Evolutionary conservation across 176 grass and related monocot genomes (phyloP).

Genomic region (Hordeum vulgare): DNA sequence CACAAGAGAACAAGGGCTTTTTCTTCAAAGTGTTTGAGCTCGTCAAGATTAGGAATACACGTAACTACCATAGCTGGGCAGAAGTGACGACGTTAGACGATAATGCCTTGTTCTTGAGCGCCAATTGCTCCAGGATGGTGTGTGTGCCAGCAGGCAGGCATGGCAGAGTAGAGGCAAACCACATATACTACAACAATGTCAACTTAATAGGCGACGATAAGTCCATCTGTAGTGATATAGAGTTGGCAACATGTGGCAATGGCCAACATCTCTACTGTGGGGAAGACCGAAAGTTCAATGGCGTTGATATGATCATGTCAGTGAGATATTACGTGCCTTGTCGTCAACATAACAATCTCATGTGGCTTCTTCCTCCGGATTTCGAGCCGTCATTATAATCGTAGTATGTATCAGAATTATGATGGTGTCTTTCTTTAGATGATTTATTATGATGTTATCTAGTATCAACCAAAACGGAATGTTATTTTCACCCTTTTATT

Average conservation of each 20-base stretch:
- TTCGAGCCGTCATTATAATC: neutral
- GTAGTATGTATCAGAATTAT: neutral
- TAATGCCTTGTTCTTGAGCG: neutral
- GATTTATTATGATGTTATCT: neutral
- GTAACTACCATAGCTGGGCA: neutral
- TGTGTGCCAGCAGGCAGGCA: neutral
- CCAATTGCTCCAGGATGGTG: neutral
- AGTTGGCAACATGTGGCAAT: neutral
- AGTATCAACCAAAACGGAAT: neutral
- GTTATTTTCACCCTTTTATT: neutral
- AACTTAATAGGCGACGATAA: neutral
- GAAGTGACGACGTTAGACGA: neutral
- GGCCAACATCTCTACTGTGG: neutral
- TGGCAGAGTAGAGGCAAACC: neutral
- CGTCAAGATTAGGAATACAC: neutral
- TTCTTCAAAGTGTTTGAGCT: neutral
- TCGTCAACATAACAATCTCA: neutral
- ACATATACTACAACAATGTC: neutral
- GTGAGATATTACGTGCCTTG: neutral
- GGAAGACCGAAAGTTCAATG: neutral
- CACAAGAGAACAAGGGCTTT: neutral
- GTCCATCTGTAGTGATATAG: neutral
- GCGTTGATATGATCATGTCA: neutral
- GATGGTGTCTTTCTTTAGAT: no score
- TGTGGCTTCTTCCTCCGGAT: neutral